Evolutionary conservation across 176 grass and related monocot genomes (phyloP).

Genomic region (Elymus sibiricus): DNA sequence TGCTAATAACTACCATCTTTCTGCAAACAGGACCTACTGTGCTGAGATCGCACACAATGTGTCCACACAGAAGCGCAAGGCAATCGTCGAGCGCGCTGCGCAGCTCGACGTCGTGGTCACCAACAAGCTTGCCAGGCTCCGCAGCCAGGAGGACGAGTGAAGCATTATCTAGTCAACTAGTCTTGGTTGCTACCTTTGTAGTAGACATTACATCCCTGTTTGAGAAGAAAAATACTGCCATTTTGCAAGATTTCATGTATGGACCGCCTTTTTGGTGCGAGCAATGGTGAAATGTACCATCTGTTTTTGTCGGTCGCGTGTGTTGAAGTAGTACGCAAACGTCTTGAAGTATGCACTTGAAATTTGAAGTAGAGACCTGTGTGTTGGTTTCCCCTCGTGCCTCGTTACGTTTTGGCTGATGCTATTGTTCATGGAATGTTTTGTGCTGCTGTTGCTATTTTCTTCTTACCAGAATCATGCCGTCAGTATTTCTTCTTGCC

Average conservation of each 20-base stretch:
- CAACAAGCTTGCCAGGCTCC: constrained; percentile 69
- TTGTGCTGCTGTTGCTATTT: not conserved
- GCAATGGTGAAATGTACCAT: not conserved
- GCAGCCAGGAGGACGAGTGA: constrained; percentile 87
- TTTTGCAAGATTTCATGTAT: constrained; percentile 6
- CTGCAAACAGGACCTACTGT: constrained; percentile 55
- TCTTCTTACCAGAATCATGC: not conserved
- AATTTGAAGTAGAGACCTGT: not conserved
- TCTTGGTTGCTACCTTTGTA: not conserved
- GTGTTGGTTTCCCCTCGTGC: not conserved
- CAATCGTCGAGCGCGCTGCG: constrained; percentile 70
- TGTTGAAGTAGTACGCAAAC: not conserved
- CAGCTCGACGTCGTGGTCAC: constrained; percentile 75
- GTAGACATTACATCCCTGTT: not conserved
- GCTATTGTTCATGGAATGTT: no score
- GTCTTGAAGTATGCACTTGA: not conserved
- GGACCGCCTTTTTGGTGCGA: not conserved
- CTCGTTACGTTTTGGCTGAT: no score
- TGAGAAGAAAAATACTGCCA: not conserved
- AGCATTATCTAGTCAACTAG: not conserved
- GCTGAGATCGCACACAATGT: constrained; percentile 78
- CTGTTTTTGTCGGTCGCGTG: not conserved
- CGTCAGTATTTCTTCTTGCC: not conserved
- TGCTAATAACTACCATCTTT: not conserved
- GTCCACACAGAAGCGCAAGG: constrained; percentile 75